Conservation (phyloP, 108 stramenopile genomes). For the Fistulifera solaris region DNA sequence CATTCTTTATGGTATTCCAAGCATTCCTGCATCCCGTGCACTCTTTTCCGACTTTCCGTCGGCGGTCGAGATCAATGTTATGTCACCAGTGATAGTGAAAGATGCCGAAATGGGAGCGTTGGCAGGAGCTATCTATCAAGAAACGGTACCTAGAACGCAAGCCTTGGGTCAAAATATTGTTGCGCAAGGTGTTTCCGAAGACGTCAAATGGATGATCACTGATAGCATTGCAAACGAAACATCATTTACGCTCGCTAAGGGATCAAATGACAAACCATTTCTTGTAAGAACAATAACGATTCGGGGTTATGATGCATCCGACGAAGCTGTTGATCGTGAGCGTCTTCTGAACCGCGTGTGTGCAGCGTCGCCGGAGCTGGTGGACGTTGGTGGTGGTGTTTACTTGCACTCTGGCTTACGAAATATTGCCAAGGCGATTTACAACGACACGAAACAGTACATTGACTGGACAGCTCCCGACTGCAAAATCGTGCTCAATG, state of each 20-base stretch:
- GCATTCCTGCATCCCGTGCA: slow-evolving; percentile 3
- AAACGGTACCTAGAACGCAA: slow-evolving; percentile 26
- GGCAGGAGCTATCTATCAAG: slow-evolving; percentile 67
- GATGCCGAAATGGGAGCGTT: slow-evolving; percentile 52
- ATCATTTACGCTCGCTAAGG: not conserved
- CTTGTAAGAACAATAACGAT: slow-evolving; percentile 63
- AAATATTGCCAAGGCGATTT: slow-evolving; percentile 44
- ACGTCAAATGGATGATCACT: slow-evolving; percentile 75
- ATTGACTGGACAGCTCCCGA: slow-evolving; percentile 51
- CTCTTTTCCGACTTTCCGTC: slow-evolving; percentile 28
- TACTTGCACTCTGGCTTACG: slow-evolving; percentile 63
- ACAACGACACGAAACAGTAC: slow-evolving; percentile 42
- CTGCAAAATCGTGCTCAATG: slow-evolving; percentile 63
- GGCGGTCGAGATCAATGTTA: slow-evolving; percentile 11
- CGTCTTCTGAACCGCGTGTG: slow-evolving; percentile 52
- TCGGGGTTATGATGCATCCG: slow-evolving; percentile 84
- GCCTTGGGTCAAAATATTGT: slow-evolving; percentile 51
- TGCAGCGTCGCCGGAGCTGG: slow-evolving; percentile 32
- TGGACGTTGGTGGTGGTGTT: slow-evolving; percentile 20
- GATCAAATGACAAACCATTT: slow-evolving; percentile 1
- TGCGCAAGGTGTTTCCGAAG: slow-evolving; percentile 55
- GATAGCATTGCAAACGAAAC: slow-evolving; percentile 20
- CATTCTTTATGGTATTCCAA: too few relatives aligned
- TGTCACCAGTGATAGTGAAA: slow-evolving; percentile 9
- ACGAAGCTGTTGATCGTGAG: slow-evolving; percentile 69